Evolutionary conservation across 2,329 filamentous ascomycete genomes (phyloP).

Genomic region (Diaporthe batatas): DNA sequence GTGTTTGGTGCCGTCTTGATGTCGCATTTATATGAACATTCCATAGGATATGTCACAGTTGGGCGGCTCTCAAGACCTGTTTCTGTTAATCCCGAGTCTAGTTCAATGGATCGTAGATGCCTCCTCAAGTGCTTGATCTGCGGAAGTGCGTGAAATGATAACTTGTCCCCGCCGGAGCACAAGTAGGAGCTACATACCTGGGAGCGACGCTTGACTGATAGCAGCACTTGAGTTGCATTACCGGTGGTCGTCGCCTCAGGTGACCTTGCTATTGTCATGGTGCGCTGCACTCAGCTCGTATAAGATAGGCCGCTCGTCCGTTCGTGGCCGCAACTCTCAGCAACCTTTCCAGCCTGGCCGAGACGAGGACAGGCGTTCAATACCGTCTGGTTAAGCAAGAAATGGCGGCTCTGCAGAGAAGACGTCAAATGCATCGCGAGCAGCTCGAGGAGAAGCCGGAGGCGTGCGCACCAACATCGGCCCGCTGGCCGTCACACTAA

Average conservation of each 20-base stretch:
- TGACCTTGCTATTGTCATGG: not conserved
- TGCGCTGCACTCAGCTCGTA: not conserved
- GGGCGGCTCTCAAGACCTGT: conserved; percentile 3
- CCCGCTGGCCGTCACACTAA: conserved; percentile 15
- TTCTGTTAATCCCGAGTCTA: not conserved
- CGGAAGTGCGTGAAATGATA: not conserved
- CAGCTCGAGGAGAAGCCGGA: too few species aligned
- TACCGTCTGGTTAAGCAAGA: not conserved
- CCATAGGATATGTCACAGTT: not conserved
- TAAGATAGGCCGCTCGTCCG: not conserved
- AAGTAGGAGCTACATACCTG: not conserved
- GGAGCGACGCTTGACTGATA: not conserved
- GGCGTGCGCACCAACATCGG: conserved; percentile 25
- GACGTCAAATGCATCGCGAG: not conserved
- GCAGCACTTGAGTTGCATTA: not conserved
- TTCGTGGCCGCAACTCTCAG: not conserved
- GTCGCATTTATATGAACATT: conserved; percentile 27
- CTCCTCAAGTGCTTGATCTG: not conserved
- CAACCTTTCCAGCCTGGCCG: not conserved
- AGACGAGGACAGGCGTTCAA: too few species aligned
- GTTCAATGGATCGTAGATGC: not conserved
- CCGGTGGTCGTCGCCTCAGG: too few species aligned
- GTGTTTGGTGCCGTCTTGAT: conserved; percentile 3
- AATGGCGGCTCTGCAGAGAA: not conserved
- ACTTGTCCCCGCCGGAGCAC: not conserved